phyloP scores from a whole-genome alignment of 352 stramenopile species.

The Phytophthora uliginosa region DNA sequence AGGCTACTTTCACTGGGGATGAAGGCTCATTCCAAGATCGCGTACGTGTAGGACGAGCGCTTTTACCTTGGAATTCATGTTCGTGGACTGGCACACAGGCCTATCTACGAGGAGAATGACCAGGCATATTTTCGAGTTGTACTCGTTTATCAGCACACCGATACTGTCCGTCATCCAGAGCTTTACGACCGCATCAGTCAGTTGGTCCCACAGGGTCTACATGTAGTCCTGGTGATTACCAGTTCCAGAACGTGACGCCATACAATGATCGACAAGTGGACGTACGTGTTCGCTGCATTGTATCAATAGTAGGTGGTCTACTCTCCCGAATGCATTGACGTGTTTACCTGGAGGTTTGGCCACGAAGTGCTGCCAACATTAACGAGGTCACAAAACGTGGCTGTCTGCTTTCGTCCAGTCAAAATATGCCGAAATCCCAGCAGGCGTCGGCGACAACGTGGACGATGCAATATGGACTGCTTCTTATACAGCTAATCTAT shows the following conservation, averaged over 20 bases:
- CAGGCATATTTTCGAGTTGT: conserved; percentile 18
- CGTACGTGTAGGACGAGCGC: not conserved
- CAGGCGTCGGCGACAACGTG: not conserved
- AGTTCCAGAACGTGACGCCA: too few species aligned
- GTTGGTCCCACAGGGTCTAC: conserved; percentile 3
- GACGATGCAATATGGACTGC: conserved; percentile 25
- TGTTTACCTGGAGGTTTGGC: too few species aligned
- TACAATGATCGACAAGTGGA: not conserved
- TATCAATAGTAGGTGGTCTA: too few species aligned
- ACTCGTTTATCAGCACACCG: conserved; percentile 31
- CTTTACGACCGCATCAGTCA: conserved; percentile 12
- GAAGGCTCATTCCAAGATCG: not conserved
- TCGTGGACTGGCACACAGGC: not conserved
- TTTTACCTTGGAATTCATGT: not conserved
- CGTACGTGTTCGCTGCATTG: too few species aligned
- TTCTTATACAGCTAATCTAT: conserved; percentile 40
- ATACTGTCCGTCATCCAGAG: conserved; percentile 23
- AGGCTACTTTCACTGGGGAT: conserved; percentile 66
- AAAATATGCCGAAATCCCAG: not conserved
- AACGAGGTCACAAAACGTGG: too few species aligned
- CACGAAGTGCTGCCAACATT: too few species aligned
- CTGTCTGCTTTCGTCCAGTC: too few species aligned
- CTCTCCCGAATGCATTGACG: too few species aligned
- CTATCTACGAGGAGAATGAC: not conserved
- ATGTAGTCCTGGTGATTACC: not conserved